A percentile compares a stretch with the other conserved stretches of the same genome.
Conservation (phyloP, 2,329 filamentous ascomycete species). For the Claviceps pazoutovae region DNA sequence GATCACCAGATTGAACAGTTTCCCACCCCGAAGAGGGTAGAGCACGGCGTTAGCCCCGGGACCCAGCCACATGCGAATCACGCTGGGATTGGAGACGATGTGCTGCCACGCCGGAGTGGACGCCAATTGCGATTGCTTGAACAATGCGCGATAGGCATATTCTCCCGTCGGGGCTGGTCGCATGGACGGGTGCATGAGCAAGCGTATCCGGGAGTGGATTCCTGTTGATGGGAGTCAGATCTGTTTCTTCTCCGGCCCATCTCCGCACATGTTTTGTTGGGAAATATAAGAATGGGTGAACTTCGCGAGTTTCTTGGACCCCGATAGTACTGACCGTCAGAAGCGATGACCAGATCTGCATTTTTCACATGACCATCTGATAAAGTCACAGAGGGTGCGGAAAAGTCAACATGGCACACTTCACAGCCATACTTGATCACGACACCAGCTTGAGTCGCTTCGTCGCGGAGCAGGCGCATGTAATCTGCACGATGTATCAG, state of each 20-base stretch:
- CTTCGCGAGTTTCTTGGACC: background rate
- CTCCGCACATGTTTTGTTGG: background rate
- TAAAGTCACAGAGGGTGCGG: constrained; percentile 3
- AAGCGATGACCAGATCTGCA: constrained; percentile 8
- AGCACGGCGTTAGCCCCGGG: constrained; percentile 4
- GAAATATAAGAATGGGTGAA: background rate
- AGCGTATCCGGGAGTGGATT: constrained; percentile 5
- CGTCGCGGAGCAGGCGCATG: constrained; percentile 6
- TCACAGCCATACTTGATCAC: constrained; percentile 4
- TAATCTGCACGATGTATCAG: constrained; percentile 9
- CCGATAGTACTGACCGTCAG: constrained; percentile 5
- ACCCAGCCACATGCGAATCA: constrained; percentile 5
- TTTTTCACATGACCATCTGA: constrained; percentile 2
- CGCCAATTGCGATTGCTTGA: constrained; percentile 3
- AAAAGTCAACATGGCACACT: constrained; percentile 5
- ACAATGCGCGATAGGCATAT: constrained; percentile 7
- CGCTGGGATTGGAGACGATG: background rate
- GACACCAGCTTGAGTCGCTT: constrained; percentile 5
- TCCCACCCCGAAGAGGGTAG: constrained; percentile 4
- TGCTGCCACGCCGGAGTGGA: background rate
- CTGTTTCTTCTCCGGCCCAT: background rate
- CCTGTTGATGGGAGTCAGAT: background rate
- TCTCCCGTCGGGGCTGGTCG: background rate
- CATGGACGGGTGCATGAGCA: constrained; percentile 5
- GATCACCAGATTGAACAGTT: constrained; percentile 6